Evolutionary conservation across 148 eudicot species (phyloP).

Genomic region (Dianthus caryophyllus): DNA sequence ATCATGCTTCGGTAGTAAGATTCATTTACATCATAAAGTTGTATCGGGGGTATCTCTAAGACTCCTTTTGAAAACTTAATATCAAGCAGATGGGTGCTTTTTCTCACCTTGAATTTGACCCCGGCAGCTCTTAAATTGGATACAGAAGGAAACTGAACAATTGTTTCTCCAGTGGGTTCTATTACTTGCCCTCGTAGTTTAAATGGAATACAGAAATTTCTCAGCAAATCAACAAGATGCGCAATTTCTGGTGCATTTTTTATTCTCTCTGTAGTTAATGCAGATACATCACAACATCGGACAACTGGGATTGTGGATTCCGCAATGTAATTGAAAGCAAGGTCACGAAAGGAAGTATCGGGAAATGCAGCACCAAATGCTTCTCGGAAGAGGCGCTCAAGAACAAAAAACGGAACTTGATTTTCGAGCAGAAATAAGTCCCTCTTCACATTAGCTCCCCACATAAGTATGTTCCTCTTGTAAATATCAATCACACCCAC

Average conservation of each 20-base stretch:
- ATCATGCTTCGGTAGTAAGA: slow-evolving; percentile 13
- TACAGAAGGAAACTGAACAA: background rate
- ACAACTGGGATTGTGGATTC: background rate
- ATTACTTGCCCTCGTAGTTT: no score
- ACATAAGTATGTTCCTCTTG: background rate
- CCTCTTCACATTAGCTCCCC: background rate
- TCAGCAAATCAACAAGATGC: background rate
- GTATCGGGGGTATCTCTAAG: slow-evolving; percentile 18
- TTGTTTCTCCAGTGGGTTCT: no score
- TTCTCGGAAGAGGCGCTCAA: slow-evolving; percentile 2
- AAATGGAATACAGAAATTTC: no score
- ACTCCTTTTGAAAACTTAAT: slow-evolving; percentile 8
- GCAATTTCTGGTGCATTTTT: background rate
- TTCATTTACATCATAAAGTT: no score
- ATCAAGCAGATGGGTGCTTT: slow-evolving; percentile 8
- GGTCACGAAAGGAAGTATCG: background rate
- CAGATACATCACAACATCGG: background rate
- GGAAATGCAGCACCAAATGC: background rate
- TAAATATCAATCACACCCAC: background rate
- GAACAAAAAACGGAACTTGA: slow-evolving; percentile 22
- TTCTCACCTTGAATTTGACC: slow-evolving; percentile 6
- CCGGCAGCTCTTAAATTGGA: slow-evolving; percentile 7
- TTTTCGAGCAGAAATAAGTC: slow-evolving; percentile 21
- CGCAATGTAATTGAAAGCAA: background rate
- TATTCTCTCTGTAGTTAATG: background rate